A percentile compares a stretch with the other conserved stretches of the same genome.
These are phyloP conservation scores for Musa beccarii DNA, from an alignment of 176 grass and related monocot genomes.

Conservation along the genomic window DNA sequence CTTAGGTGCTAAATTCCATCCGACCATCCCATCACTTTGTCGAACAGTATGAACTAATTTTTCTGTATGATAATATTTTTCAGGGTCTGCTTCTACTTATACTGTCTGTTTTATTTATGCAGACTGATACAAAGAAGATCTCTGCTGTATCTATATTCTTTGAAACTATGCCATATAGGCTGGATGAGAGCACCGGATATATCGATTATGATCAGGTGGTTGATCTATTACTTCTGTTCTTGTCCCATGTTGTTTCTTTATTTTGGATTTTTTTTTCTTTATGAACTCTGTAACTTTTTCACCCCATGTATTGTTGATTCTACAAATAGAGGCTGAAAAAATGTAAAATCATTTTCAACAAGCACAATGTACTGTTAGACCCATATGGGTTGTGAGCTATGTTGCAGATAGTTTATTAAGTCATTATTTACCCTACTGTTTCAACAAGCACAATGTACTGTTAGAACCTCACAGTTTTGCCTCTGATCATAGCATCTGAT, in stretches of 20 bases:
- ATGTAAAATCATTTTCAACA: neutral
- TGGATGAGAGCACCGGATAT: constrained; percentile 93
- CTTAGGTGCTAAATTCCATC: neutral
- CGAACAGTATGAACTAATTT: neutral
- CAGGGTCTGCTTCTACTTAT: constrained; percentile 10
- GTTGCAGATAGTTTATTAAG: too few species aligned
- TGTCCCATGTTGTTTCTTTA: neutral
- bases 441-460: too few species aligned
- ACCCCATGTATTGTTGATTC: neutral
- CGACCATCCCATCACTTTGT: neutral
- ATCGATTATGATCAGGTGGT: constrained; percentile 97
- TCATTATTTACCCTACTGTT: too few species aligned
- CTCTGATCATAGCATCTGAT: too few species aligned
- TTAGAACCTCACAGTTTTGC: too few species aligned
- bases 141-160: constrained; percentile 98
- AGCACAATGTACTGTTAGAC: neutral
- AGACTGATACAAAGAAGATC: constrained; percentile 99
- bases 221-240: constrained; percentile 13
- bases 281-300: neutral
- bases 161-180: constrained; percentile 97
- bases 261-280: neutral
- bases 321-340: neutral
- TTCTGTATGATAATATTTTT: neutral
- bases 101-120: constrained; percentile 26
- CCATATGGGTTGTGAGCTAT: neutral